phyloP scores from a whole-genome alignment of 352 stramenopile species.

The Peronospora farinosa region DNA sequence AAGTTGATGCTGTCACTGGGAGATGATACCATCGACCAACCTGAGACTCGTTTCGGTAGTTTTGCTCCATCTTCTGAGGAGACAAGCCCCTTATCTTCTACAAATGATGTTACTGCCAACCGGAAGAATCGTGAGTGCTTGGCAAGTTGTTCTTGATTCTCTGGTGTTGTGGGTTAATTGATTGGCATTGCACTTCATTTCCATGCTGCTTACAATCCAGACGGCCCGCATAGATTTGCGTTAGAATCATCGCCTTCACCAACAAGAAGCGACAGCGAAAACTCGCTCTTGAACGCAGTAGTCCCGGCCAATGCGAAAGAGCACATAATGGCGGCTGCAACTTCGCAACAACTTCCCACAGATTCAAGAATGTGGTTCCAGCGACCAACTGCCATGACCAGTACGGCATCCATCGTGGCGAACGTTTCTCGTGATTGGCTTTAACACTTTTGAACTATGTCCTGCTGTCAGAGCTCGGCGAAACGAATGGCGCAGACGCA shows the following conservation, averaged over 20 bases:
- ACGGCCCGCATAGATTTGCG: neutral
- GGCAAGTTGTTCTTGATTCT: neutral
- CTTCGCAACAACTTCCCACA: conserved; percentile 13
- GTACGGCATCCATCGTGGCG: conserved; percentile 3
- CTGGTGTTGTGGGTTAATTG: neutral
- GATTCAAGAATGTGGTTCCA: conserved; percentile 4
- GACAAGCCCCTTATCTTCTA: neutral
- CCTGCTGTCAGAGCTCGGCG: conserved; percentile 6
- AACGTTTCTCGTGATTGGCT: neutral
- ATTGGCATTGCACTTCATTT: neutral
- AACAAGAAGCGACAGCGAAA: conserved; percentile 11
- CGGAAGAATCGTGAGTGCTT: conserved; percentile 9
- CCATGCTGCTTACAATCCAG: conserved; percentile 1
- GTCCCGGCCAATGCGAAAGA: conserved; percentile 30
- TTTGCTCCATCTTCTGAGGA: neutral
- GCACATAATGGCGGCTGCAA: conserved; percentile 22
- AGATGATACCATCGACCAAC: conserved; percentile 2
- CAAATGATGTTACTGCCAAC: neutral
- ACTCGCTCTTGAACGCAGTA: conserved; percentile 8
- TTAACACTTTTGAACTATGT: conserved; percentile 1
- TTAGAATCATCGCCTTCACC: conserved; percentile 4
- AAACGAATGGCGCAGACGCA: neutral
- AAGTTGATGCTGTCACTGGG: conserved; percentile 21
- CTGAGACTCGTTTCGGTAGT: conserved; percentile 1
- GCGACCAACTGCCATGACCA: conserved; percentile 1